These are phyloP conservation scores for Calvatia gigantea DNA, from an alignment of 768 basidiomycete genomes.

Conservation along the genomic window DNA sequence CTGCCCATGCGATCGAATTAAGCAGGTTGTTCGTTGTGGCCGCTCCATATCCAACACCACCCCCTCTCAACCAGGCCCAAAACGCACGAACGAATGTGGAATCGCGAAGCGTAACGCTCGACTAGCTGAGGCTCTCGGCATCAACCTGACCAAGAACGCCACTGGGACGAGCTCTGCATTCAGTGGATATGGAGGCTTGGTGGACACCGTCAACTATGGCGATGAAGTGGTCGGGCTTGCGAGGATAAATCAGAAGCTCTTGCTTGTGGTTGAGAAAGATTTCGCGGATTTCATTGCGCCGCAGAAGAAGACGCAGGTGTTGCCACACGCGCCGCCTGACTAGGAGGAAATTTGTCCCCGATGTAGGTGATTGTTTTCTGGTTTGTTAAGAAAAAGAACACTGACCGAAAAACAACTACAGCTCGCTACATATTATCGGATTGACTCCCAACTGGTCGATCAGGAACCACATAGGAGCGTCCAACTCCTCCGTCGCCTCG, in stretches of 20 bases:
- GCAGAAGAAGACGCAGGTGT: slow-evolving; percentile 61
- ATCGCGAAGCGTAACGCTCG: slow-evolving; percentile 84
- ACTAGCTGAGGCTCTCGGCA: slow-evolving; percentile 90
- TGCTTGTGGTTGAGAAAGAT: slow-evolving; percentile 71
- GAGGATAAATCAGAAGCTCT: slow-evolving; percentile 60
- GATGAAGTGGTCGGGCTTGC: slow-evolving; percentile 64
- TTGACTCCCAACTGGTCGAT: slow-evolving; percentile 86
- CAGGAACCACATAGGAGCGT: slow-evolving; percentile 88
- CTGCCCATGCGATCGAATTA: slow-evolving; percentile 83
- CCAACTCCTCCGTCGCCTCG: slow-evolving; percentile 76
- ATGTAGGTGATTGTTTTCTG: slow-evolving; percentile 40
- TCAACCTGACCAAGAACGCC: slow-evolving; percentile 39
- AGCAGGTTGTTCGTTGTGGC: slow-evolving; percentile 72
- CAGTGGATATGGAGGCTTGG: slow-evolving; percentile 34
- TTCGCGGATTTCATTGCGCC: slow-evolving; percentile 77
- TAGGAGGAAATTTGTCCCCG: slow-evolving; percentile 80
- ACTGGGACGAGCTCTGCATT: background rate
- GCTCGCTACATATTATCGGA: slow-evolving; percentile 77
- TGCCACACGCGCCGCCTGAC: slow-evolving; percentile 81
- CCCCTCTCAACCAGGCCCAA: slow-evolving; percentile 33
- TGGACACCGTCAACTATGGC: slow-evolving; percentile 45
- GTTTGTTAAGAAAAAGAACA: background rate
- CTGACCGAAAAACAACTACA: slow-evolving; percentile 22
- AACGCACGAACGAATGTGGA: slow-evolving; percentile 82
- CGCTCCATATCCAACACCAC: slow-evolving; percentile 44